Evolutionary conservation across 352 stramenopile species (phyloP), one percentile per base, ranked within the genome.

Genomic region (Globisporangium splendens): DNA sequence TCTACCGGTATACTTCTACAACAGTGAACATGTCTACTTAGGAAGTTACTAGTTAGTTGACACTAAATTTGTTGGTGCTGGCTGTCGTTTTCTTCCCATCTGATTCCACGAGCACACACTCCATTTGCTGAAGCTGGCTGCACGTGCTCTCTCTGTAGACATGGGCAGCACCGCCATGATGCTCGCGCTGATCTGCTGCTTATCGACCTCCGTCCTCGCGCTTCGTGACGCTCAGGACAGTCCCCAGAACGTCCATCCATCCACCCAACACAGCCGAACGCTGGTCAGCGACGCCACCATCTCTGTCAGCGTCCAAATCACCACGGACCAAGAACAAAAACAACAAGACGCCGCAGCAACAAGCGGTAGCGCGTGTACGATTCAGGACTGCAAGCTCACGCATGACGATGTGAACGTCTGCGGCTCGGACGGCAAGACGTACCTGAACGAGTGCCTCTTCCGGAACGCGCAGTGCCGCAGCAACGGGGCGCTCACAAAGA

Each of bases 361-460:
- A 2, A 43, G 38, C 14, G 24, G 24, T 31, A 31, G 24, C 24
- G 21, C 17, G 0, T 61, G 55, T 18, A 20, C 39, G 43, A 33
- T 41, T 0, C 46, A 46, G 14, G 18, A 53, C 20, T 61, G 55
- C n/a, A 46, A 28, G 1, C 22, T 61, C 20, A 6, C 11, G 0
- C 55, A 24, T 1, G 43, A 51, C 31, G 46, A 54, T 44, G 13
- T 35, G 35, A 61, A 61, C 46, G 21, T 73, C 46, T 73, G 66
- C 46, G 66, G 58, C 35, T 68, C 58, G 42, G 56, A 73, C 47
- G 62, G 66, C 41, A 70, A 73, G 43, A 66, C 56, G 47, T 73
- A 70, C 56, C 52, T 68, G 44, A 70, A 68, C 59, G 62, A 65
- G 31, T 70, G 58, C 50, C 63, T 65, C 17, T 73, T 73, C 55